Evolutionary conservation across 352 stramenopile species (phyloP).

Genomic region (Phytophthora europaea): DNA sequence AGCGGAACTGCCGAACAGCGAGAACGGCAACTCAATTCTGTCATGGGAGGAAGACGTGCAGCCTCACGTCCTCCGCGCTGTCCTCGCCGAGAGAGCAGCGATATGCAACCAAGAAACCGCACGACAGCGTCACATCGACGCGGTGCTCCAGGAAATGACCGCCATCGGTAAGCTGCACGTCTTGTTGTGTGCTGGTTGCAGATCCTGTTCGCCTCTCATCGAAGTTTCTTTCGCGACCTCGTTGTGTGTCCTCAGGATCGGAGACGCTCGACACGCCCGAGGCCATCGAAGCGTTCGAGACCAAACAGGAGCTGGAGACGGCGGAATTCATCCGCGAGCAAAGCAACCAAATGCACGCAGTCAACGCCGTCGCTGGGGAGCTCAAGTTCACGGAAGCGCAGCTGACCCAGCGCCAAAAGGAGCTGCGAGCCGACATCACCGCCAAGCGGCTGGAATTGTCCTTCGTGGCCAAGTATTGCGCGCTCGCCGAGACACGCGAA

Average conservation of each 20-base stretch:
- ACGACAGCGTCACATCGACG: constrained; percentile 42
- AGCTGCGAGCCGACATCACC: constrained; percentile 52
- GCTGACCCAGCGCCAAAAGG: constrained; percentile 63
- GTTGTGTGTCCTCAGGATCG: constrained; percentile 24
- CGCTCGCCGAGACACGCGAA: constrained; percentile 41
- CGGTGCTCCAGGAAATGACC: constrained; percentile 39
- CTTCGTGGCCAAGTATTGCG: constrained; percentile 44
- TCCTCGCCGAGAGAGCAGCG: constrained; percentile 52
- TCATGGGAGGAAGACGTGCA: constrained; percentile 31
- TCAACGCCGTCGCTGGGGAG: constrained; percentile 40
- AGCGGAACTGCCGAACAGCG: not conserved
- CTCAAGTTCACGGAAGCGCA: constrained; percentile 58
- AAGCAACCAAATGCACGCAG: constrained; percentile 19
- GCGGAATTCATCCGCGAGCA: constrained; percentile 43
- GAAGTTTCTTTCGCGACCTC: constrained; percentile 23
- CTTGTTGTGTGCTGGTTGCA: constrained; percentile 12
- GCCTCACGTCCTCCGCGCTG: constrained; percentile 40
- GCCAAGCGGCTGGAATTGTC: constrained; percentile 44
- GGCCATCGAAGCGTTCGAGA: constrained; percentile 43
- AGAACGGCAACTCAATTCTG: constrained; percentile 4
- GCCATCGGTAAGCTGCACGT: constrained; percentile 35
- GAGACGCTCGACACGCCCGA: constrained; percentile 34
- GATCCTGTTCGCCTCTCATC: constrained; percentile 16
- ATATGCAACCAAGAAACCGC: constrained; percentile 49
- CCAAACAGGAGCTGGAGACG: constrained; percentile 37